Base-by-base conservation (phyloP, 2,329 filamentous ascomycete species). In the Akanthomyces dipterigenus region DNA sequence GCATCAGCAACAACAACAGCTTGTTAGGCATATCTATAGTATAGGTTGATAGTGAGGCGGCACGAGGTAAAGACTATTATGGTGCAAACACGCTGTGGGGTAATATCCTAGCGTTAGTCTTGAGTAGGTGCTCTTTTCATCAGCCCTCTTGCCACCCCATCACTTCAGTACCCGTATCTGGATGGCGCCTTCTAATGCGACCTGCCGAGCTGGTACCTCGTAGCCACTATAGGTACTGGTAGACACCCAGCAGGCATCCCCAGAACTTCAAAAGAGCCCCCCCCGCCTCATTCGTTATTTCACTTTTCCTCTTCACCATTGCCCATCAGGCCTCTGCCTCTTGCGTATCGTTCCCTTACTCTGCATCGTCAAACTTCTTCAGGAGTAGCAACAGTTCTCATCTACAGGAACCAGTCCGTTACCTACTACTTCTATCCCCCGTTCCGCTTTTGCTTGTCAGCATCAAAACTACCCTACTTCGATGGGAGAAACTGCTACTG, bases 401-500 rank as follows among this genome's bases (percentile, higher is more conserved):
- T 18, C 42, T 49, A 12, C 14, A 49, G 49, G 20, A 36, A 14
- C 55, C 20, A 38, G 34, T 40, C 55, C 55, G 22, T 49, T 45
- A 42, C 55, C 46, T 50, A 51, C 56, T 53, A 20, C 40, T 18
- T 31, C 50, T 65, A 65, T 65, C 48, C 64, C 64, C 68, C 67
- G 26, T 53, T 34, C 34, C 12, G 26, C 48, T 46, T 42, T 8
- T 63, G 62, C 62, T 63, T 63, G 62, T 51, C 38, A 63, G 62
- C 62, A 63, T 56, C 45, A 63, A 63, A 63, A 63, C 62, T 63
- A 73, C 69, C 71, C 65, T 67, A 71, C 66, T 75, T 76, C 74
- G 74, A 76, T 76, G 74, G 73, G 74, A 75, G 73, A 73, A 73
- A 69, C 72, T 69, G 69, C 71, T 65, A 64, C 66, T 62, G 69